Evolutionary conservation across 2,329 filamentous ascomycete species (phyloP).

Genomic region (Phialophora expanda): DNA sequence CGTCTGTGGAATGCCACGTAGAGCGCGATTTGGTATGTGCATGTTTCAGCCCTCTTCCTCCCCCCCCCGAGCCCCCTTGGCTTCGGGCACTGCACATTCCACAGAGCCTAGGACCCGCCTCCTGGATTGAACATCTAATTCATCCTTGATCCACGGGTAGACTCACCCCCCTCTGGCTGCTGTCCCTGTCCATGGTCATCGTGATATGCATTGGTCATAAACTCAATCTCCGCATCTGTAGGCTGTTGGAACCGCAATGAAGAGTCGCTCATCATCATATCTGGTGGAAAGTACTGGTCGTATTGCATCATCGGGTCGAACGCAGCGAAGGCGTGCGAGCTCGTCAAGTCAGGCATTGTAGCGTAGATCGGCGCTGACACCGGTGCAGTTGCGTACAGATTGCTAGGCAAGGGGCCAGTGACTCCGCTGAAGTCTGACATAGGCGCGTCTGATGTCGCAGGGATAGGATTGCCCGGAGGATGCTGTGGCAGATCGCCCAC

Average conservation of each 20-base stretch:
- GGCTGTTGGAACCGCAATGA: constrained; percentile 26
- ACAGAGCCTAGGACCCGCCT: constrained; percentile 11
- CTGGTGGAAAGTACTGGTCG: constrained; percentile 38
- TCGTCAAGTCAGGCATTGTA: constrained; percentile 25
- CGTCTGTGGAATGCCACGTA: constrained; percentile 22
- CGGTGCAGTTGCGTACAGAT: constrained; percentile 20
- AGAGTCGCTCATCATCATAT: constrained; percentile 19
- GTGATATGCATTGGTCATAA: constrained; percentile 37
- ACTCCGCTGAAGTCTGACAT: constrained; percentile 23
- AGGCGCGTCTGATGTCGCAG: constrained; percentile 15
- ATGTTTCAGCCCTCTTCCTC: constrained; percentile 11
- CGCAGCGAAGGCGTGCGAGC: constrained; percentile 26
- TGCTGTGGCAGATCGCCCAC: constrained; percentile 42
- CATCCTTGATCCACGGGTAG: constrained; percentile 15
- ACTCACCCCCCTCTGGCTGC: constrained; percentile 4
- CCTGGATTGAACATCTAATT: constrained; percentile 18
- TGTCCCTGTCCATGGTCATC: constrained; percentile 30
- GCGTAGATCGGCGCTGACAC: constrained; percentile 19
- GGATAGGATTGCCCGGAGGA: constrained; percentile 29
- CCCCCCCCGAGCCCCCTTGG: neutral
- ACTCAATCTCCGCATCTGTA: constrained; percentile 38
- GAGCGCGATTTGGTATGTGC: constrained; percentile 23
- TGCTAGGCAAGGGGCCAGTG: constrained; percentile 6
- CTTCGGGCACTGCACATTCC: neutral
- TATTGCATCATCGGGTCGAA: constrained; percentile 38